These are phyloP conservation scores for Eucalyptus decipiens DNA, from an alignment of 345 rosid genomes.

Conservation along the genomic window DNA sequence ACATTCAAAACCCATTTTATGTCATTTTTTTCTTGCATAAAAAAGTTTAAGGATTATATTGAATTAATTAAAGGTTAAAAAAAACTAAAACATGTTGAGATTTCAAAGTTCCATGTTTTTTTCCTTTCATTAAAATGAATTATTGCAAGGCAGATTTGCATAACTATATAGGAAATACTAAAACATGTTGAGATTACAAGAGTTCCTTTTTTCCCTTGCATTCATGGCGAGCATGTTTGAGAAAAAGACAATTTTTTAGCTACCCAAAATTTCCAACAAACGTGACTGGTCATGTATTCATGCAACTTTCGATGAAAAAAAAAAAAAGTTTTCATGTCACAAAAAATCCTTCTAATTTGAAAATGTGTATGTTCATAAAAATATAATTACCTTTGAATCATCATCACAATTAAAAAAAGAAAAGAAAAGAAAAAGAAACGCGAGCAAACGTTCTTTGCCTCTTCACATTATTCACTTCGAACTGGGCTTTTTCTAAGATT, in stretches of 20 bases:
- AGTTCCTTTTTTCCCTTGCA: not conserved
- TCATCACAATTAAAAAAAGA: not conserved
- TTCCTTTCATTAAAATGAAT: not conserved
- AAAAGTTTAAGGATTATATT: not conserved
- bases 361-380: not conserved
- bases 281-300: no score
- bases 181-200: not conserved
- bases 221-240: not conserved
- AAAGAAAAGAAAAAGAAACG: not conserved
- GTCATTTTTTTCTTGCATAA: no score
- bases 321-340: not conserved
- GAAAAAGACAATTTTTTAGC: not conserved
- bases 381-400: not conserved
- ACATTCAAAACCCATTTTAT: no score
- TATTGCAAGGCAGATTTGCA: not conserved
- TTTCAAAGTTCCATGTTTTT: rapidly evolving
- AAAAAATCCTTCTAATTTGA: not conserved
- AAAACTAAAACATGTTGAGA: no score
- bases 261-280: not conserved
- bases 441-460: not conserved
- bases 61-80: not conserved
- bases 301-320: no score
- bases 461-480: not conserved
- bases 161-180: not conserved
- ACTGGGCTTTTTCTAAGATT: not conserved